These are phyloP conservation scores for Hepatocystis sp. DNA, from an alignment of 169 alveolate genomes.

Conservation along the genomic window DNA sequence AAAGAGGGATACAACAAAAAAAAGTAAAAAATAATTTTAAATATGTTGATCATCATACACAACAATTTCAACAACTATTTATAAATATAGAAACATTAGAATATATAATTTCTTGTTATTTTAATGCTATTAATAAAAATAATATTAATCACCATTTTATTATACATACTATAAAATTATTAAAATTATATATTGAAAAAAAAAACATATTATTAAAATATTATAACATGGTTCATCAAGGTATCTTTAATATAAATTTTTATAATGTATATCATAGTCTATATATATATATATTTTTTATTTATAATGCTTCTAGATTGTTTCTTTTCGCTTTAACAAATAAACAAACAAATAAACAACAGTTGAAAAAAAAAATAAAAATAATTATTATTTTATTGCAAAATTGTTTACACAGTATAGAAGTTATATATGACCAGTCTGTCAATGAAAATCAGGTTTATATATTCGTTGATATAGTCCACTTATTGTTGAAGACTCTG, in stretches of 20 bases:
- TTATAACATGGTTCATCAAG: constrained; percentile 7
- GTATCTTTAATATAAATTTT: neutral
- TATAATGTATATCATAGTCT: neutral
- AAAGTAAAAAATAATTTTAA: no score
- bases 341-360: neutral
- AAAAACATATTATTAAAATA: constrained; percentile 15
- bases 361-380: neutral
- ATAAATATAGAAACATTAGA: constrained; percentile 54
- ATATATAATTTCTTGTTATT: constrained; percentile 30
- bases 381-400: constrained; percentile 5
- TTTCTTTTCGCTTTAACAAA: constrained; percentile 25
- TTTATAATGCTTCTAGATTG: constrained; percentile 37
- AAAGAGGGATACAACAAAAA: no score
- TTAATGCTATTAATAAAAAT: constrained; percentile 19
- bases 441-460: neutral
- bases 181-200: constrained; percentile 13
- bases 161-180: constrained; percentile 3
- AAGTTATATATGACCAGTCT: constrained; percentile 1
- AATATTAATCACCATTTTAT: constrained; percentile 19
- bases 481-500: constrained; percentile 16
- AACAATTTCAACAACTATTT: no score
- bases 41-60: no score
- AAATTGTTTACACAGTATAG: constrained; percentile 11
- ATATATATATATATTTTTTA: constrained; percentile 25
- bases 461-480: constrained; percentile 21